Evolutionary conservation across 1,284 basidiomycete species (phyloP), one percentile per base, ranked within the genome.

Genomic region (Sutorius eximius): DNA sequence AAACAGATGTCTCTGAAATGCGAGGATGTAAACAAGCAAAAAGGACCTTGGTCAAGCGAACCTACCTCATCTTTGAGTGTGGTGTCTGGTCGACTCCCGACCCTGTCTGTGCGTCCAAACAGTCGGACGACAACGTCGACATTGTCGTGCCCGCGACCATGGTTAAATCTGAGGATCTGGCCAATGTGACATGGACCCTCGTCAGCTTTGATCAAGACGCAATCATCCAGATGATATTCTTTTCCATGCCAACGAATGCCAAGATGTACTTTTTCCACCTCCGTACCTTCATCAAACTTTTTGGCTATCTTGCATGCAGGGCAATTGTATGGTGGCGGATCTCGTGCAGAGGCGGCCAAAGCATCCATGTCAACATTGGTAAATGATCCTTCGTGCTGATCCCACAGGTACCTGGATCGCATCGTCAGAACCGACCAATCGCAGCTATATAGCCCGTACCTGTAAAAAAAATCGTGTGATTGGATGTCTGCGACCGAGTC

Each of bases 151-250:
- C 56, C 49, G 15, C 30, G 38, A 18, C 29, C 16, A 5, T 52
- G 56, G 24, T 45, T 27, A 45, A 71, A 66, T 29, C 49, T 34
- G 8, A 69, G 46, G 41, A 79, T 68, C 27, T 76, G 75, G 2
- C 69, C 78, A 36, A 80, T 64, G 16, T 64, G 59, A 18, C 73
- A 76, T 4, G 73, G 68, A 16, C 71, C 70, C 6, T 68, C 57
- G 0, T 68, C 65, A 1, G 74, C 70, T 43, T 72, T 73, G 61
- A 82, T 77, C 4, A 83, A 68, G 10, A 80, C 77, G 57, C 79
- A 86, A 49, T 89, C 86, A 48, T 80, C 64, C 1, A 73, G 51
- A 51, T 88, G 85, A 57, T 81, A 86, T 1, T 69, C 69, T 1
- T 70, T 56, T 1, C 76, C 79, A 15, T 65, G 66, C 59, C 73